Percentiles rank a stretch among this genome's conserved stretches.
Evolutionary conservation across 352 stramenopile genomes (phyloP).

Genomic region (Phytophthora hybrid): DNA sequence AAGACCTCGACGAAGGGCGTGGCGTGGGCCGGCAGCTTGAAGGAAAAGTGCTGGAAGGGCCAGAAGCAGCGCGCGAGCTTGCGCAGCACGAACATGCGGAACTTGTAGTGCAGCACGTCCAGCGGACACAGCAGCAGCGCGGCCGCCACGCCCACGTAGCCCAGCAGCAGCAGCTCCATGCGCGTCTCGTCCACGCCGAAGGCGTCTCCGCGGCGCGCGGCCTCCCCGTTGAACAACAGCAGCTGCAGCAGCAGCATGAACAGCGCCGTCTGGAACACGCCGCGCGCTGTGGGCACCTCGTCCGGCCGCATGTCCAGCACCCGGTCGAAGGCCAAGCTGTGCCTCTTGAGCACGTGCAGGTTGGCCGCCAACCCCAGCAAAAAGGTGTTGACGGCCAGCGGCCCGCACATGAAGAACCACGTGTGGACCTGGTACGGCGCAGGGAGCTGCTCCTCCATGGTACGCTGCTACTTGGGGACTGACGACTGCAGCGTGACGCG

Average conservation of each 20-base stretch:
- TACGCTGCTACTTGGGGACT: background rate
- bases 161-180: slow-evolving; percentile 75
- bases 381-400: slow-evolving; percentile 74
- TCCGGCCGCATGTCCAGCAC: slow-evolving; percentile 74
- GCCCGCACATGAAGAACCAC: slow-evolving; percentile 87
- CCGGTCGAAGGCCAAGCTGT: slow-evolving; percentile 71
- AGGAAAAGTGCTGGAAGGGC: slow-evolving; percentile 72
- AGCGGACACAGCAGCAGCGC: slow-evolving; percentile 71
- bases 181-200: slow-evolving; percentile 66
- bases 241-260: slow-evolving; percentile 57
- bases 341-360: slow-evolving; percentile 62
- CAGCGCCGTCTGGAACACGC: slow-evolving; percentile 50
- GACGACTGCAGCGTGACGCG: background rate
- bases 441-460: slow-evolving; percentile 36
- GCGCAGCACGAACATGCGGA: slow-evolving; percentile 65
- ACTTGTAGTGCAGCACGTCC: slow-evolving; percentile 74
- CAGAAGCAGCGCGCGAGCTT: slow-evolving; percentile 65
- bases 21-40: slow-evolving; percentile 55
- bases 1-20: slow-evolving; percentile 87
- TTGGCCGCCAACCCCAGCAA: slow-evolving; percentile 73
- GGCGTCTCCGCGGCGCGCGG: slow-evolving; percentile 39
- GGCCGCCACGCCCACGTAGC: slow-evolving; percentile 57
- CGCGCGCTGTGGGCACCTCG: slow-evolving; percentile 59
- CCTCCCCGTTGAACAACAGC: slow-evolving; percentile 61
- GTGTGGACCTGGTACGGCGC: slow-evolving; percentile 50